Evolutionary conservation across 129 eudicot species (phyloP).

Genomic region (Escallonia rubra): DNA sequence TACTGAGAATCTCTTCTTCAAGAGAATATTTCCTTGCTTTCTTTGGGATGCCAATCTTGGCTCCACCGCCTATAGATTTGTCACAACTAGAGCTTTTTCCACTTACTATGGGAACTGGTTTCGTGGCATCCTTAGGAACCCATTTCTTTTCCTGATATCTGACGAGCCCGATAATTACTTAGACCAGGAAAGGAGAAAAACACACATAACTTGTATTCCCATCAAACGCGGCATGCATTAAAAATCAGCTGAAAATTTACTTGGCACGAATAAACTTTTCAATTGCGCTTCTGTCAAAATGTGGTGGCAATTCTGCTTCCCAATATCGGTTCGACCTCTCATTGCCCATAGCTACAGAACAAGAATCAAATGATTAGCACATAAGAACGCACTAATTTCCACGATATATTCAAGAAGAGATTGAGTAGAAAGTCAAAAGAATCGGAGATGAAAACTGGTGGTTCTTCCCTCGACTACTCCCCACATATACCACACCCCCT

Average conservation of each 20-base stretch:
- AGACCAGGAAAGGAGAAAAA: not conserved
- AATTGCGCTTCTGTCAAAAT: conserved; percentile 32
- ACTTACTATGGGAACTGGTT: conserved; percentile 13
- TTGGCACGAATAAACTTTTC: conserved; percentile 44
- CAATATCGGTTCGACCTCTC: conserved; percentile 46
- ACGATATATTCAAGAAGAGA: not conserved
- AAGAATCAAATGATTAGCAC: not conserved
- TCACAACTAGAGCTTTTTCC: not conserved
- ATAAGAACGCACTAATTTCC: not conserved
- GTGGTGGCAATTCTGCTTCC: conserved; percentile 54
- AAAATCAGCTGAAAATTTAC: conserved; percentile 19
- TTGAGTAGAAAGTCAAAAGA: not conserved
- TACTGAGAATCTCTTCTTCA: conserved; percentile 30
- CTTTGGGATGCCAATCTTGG: conserved; percentile 27
- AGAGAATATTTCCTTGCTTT: conserved; percentile 50
- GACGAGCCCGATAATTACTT: not conserved
- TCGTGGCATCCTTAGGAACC: conserved; percentile 22
- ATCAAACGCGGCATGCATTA: not conserved
- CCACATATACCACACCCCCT: not conserved
- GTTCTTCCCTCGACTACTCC: not conserved
- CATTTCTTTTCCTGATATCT: conserved; percentile 49
- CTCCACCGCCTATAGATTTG: conserved; percentile 1
- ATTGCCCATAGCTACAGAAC: conserved; percentile 37
- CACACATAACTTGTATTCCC: not conserved
- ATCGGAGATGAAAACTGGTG: not conserved